Base-by-base conservation (phyloP, 1,139 yeast genomes). In the Yamadazyma songkhlaensis region DNA sequence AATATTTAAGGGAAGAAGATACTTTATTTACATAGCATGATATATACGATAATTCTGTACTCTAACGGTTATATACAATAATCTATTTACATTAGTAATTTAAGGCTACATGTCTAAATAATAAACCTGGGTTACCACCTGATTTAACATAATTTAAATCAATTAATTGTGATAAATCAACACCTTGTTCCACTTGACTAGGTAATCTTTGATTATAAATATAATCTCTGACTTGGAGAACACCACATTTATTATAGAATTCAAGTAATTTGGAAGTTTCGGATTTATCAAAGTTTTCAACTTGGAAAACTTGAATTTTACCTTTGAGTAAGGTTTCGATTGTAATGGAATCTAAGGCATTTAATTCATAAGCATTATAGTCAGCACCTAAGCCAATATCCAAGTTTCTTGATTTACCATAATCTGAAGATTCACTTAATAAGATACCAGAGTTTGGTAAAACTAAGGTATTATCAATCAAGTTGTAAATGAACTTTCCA, bases 1-100 rank as follows among this genome's bases (percentile, higher is more conserved):
- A 92, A 65, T 92, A 89, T 57, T 75, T 92, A 58, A 88, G 99
- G 75, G 98, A 94, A 54, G 98, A 92, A 71, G 98, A 92, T 61
- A 86, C 97, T 27, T 70, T 92, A 53, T 92, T 92, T 60, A 86
- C 97, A 25, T 89, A 67, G 43, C 32, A 28, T 36, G 39, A 34
- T 34, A 35, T 17, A 17, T 37, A 38, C 27, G 47, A 42, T 35
- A 27, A 12, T 27, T 27, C 14, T 4, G 29, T 7, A 13, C 27
- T 25, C 7, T 25, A 25, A 25, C 4, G 12, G 4, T 25, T 25
- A 25, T 25, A 7, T 25, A 25, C 27, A 25, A 25, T 20, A n/a
- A 30, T 20, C 25, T 30, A 30, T 31, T 20, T 25, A n/a, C 29
- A 26, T 37, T 49, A 57, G 43, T 49, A 60, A 32, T 57, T 50